Evolutionary conservation across 345 rosid genomes (phyloP), one percentile per base, ranked within the genome.

Genomic region (Moricandia moricandioides): DNA sequence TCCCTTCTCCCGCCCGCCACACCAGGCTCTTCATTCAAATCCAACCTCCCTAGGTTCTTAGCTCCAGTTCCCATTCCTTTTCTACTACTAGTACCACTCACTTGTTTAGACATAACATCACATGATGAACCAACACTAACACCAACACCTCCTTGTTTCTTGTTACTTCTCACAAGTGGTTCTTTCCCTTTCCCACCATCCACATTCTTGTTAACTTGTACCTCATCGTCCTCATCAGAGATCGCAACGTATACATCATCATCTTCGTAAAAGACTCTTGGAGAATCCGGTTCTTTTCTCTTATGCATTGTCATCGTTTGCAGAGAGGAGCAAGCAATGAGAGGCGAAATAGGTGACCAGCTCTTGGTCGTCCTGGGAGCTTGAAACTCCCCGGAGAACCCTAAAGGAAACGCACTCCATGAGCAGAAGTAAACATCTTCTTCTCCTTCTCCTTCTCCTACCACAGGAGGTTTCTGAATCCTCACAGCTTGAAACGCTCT

Each of bases 11-110:
- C 69, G 6, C 82, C 81, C 9, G 69, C 73, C 40, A 52, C 62
- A 47, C 47, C 80, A 29, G 85, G 85, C 78, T 89, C 99, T 43
- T 95, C 97, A 84, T 95, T 95, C 89, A 95, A 85, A 84, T 95
- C 98, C 80, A 95, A 83, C 83, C 85, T 87, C 65, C 93, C 97
- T 17, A 90, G 67, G 57, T 81, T 85, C 85, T 88, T 89, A 6
- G 81, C 76, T 54, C 87, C 91, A 58, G 79, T 82, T 33, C 79
- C 86, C 43, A 65, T 72, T 72, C 82, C 84, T 88, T 81, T 87
- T 71, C 80, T 86, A 65, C 76, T 83, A 17, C 18, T 47, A n/a
- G 7, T 5, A 13, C 6, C 7, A 43, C 84, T 89, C 49, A 62
- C 74, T 14, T 83, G 73, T 37, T 78, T 74, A 60, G 80, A 65